These are phyloP conservation scores for Lentinula detonsa DNA, from an alignment of 768 basidiomycete genomes.

Conservation along the genomic window DNA sequence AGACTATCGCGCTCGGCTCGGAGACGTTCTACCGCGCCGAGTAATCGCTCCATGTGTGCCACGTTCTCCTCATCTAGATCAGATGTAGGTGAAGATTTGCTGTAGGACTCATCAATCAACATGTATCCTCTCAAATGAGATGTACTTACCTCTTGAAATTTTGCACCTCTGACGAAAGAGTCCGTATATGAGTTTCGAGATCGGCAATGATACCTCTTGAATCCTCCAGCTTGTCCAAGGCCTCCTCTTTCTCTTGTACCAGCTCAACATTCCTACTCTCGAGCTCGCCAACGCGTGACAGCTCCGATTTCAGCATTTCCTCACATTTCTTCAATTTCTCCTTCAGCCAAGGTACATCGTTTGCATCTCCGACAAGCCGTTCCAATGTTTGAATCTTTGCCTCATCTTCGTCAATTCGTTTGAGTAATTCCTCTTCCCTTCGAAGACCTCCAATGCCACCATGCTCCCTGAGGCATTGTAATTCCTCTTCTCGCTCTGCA, in stretches of 20 bases:
- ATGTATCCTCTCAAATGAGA: neutral
- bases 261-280: constrained; percentile 41
- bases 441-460: constrained; percentile 24
- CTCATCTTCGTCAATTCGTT: constrained; percentile 69
- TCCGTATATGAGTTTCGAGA: constrained; percentile 18
- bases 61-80: constrained; percentile 24
- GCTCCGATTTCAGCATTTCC: constrained; percentile 35
- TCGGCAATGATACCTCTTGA: constrained; percentile 25
- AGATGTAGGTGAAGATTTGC: neutral
- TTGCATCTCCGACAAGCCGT: constrained; percentile 34
- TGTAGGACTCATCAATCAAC: neutral
- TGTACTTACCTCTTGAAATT: constrained; percentile 9
- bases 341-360: constrained; percentile 29
- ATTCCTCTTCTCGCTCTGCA: constrained; percentile 56
- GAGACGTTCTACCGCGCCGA: constrained; percentile 60
- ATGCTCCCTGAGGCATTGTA: constrained; percentile 36
- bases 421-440: constrained; percentile 56
- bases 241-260: constrained; percentile 49
- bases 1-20: constrained; percentile 61
- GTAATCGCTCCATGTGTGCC: constrained; percentile 45
- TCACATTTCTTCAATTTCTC: constrained; percentile 34
- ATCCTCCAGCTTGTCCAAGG: constrained; percentile 35
- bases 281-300: constrained; percentile 26
- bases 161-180: constrained; percentile 16
- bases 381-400: constrained; percentile 59